These are phyloP conservation scores for Albatrellus ellisii DNA, from an alignment of 768 basidiomycete genomes.

Conservation along the genomic window DNA sequence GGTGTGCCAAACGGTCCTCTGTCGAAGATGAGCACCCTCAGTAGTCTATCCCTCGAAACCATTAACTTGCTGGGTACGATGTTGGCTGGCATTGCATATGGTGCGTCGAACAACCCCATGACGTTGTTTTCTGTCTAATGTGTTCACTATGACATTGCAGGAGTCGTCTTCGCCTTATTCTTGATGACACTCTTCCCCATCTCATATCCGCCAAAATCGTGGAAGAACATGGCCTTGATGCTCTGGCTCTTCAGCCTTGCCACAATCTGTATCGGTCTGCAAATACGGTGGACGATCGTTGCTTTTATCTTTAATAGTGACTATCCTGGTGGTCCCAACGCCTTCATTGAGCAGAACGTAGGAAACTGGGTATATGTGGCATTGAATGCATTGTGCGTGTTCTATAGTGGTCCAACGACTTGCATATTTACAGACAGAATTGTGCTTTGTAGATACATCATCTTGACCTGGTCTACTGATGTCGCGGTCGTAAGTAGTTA, in stretches of 20 bases:
- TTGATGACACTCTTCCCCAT: conserved; percentile 2
- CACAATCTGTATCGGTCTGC: conserved; percentile 6
- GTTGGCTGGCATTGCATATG: conserved; percentile 16
- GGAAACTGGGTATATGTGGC: conserved; percentile 12
- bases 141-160: conserved; percentile 4
- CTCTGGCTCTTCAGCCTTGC: conserved; percentile 10
- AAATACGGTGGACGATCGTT: conserved; percentile 9
- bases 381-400: conserved; percentile 17
- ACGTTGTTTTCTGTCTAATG: not conserved
- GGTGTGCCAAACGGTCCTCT: too few species aligned
- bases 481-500: not conserved
- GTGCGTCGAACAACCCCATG: conserved; percentile 7
- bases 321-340: conserved; percentile 15
- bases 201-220: not conserved
- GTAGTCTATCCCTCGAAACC: conserved; percentile 3
- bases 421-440: conserved; percentile 5
- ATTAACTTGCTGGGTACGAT: conserved; percentile 15
- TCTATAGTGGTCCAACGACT: too few species aligned
- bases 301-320: conserved; percentile 16
- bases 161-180: conserved; percentile 12
- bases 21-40: too few species aligned
- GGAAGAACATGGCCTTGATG: not conserved
- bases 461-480: not conserved
- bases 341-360: conserved; percentile 14
- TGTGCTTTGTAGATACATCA: conserved; percentile 1